Base-by-base conservation (phyloP, 331 rosid species). In the Malus hybrid region DNA sequence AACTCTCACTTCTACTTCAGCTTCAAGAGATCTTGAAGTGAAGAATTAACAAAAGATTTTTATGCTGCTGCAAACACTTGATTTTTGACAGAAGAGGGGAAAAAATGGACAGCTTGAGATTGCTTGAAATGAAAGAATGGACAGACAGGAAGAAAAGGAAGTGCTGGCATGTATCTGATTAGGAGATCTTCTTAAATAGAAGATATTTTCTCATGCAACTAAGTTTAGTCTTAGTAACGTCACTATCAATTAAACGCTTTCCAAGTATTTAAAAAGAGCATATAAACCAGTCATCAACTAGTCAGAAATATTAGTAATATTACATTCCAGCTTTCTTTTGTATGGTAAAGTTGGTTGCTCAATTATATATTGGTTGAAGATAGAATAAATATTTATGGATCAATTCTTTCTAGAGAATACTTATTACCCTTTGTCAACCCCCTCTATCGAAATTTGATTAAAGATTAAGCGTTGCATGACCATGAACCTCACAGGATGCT, bases 181-280 rank as follows among this genome's bases (percentile, higher is more conserved):
- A 50, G 82, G 75, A 82, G 81, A 81, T 80, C 87, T 77, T 83
- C 86, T 91, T 91, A 89, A 78, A 91, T 89, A 91, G 91, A 81
- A 10, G 50, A 44, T 11, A 44, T 44, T 44, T 12, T 44, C 15
- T 44, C 15, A 4, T 44, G 50, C 50, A 44, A 44, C 50, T 11
- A 44, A 12, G 50, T 44, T 42, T 44, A 44, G 50, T 12, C 14
- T 11, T 0, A 44, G 2, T 44, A 44, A 44, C 50, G 15, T 44
- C 15, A 12, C 15, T 12, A 2, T 44, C 50, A 10, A 44, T 44
- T 44, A 44, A 44, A 44, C 50, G 6, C 50, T 44, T 10, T 10
- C 50, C 15, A 44, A 10, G 50, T 4, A 11, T 44, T 44, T 2
- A 44, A 44, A 44, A 44, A 44, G 50, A 3, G n/a, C 22, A 55